Evolutionary conservation across 108 stramenopile genomes (phyloP), one percentile per base, ranked within the genome.

Genomic region (Parietichytrium sp.): DNA sequence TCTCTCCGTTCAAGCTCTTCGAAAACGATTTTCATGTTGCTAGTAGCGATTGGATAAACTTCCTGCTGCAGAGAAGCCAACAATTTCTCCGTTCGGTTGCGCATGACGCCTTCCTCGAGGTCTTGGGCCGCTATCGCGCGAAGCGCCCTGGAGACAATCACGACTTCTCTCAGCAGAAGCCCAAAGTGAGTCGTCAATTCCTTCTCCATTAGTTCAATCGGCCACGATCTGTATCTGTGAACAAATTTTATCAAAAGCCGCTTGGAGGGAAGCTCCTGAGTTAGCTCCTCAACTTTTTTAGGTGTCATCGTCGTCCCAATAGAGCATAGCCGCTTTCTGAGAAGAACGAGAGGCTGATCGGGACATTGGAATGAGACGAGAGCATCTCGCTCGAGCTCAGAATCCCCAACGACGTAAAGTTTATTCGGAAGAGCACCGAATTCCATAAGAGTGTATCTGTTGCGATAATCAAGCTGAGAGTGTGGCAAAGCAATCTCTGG

Each of bases 221-320:
- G 78, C 12, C 48, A 30, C 55, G 47, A 29, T 4, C 29, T 25
- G 16, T 79, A 3, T 10, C 49, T 26, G 13, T 36, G 23, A 2
- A 84, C 61, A 47, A 88, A 89, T 18, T 49, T 33, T 52, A 87
- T 16, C 3, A 90, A 53, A 6, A 90, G 78, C 8, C 86, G 85
- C 86, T 90, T 90, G n/a, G 87, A 61, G 13, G 89, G 89, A 16
- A 90, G 51, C 78, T 90, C 89, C 10, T 54, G 36, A 8, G 89
- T 82, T 23, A 90, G 47, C 26, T 88, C 88, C 27, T 86, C 86
- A 26, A 79, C 38, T 48, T 86, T 89, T 1, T 78, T 52, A 15
- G 13, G 16, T 1, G 88, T 87, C 80, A 90, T 82, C 20, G 52
- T 51, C 31, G 54, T 47, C 49, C 86, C 87, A 29, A 88, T 72